A percentile compares a stretch with the other conserved stretches of the same genome.
phyloP scores from a whole-genome alignment of 2,329 filamentous ascomycete species.

The Verticillium zaregamsianum region DNA sequence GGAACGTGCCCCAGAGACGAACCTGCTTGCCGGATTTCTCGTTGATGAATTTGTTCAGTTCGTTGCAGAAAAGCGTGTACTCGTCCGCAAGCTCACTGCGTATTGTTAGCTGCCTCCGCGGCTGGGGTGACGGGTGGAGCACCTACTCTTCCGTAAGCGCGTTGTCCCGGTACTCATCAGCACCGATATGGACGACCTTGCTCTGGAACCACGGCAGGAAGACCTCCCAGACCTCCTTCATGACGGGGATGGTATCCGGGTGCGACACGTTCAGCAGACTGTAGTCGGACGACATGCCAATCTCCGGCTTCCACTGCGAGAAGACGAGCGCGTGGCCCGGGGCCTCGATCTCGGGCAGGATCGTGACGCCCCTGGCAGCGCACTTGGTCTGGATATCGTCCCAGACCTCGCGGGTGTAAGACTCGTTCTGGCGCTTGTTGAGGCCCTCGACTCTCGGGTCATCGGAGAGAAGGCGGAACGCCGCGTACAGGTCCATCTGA shows the following conservation, averaged over 20 bases:
- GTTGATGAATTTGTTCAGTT: slow-evolving; percentile 39
- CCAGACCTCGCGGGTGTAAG: slow-evolving; percentile 28
- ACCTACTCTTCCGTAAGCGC: neutral
- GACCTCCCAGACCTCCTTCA: slow-evolving; percentile 45
- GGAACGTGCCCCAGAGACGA: slow-evolving; percentile 47
- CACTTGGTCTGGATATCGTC: slow-evolving; percentile 45
- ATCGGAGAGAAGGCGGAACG: slow-evolving; percentile 34
- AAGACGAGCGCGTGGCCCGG: slow-evolving; percentile 49
- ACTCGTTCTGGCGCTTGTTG: slow-evolving; percentile 19
- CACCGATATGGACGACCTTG: slow-evolving; percentile 50
- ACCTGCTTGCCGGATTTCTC: slow-evolving; percentile 33
- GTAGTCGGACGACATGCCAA: slow-evolving; percentile 40
- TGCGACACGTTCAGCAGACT: slow-evolving; percentile 45
- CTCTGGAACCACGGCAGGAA: slow-evolving; percentile 51
- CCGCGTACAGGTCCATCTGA: slow-evolving; percentile 46
- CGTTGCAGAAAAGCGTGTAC: slow-evolving; percentile 47
- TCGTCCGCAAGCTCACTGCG: slow-evolving; percentile 30
- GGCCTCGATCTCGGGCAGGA: slow-evolving; percentile 52
- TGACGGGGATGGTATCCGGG: slow-evolving; percentile 43
- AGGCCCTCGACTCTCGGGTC: slow-evolving; percentile 15
- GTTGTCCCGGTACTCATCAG: slow-evolving; percentile 43
- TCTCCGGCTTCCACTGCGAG: slow-evolving; percentile 51
- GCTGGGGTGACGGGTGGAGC: neutral
- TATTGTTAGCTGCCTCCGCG: neutral
- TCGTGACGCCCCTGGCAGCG: slow-evolving; percentile 44